phyloP scores from a whole-genome alignment of 192 early-diverging fungal genomes.

The Mortierella antarctica region DNA sequence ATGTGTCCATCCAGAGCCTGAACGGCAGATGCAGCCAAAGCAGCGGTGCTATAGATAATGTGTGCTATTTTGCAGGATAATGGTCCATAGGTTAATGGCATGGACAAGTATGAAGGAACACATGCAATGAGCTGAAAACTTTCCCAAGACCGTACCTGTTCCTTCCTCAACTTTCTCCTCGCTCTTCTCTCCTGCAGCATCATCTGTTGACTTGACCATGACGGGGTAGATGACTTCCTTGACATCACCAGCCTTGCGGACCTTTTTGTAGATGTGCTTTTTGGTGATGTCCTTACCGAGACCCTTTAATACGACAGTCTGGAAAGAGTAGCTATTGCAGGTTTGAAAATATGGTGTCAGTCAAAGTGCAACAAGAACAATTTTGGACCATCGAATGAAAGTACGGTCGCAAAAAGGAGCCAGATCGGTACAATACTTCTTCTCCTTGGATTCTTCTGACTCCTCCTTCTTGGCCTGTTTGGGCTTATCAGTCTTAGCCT shows the following conservation, averaged over 20 bases:
- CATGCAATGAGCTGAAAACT: not conserved
- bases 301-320: constrained; percentile 66
- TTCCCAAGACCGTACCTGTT: constrained; percentile 17
- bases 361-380: not conserved
- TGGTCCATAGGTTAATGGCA: not conserved
- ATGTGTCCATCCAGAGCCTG: constrained; percentile 75
- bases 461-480: constrained; percentile 34
- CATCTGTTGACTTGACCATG: constrained; percentile 38
- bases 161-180: constrained; percentile 52
- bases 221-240: constrained; percentile 74
- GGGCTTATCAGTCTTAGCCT: constrained; percentile 50
- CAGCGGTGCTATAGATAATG: constrained; percentile 55
- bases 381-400: not conserved
- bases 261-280: constrained; percentile 83
- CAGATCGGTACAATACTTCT: constrained; percentile 28
- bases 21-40: constrained; percentile 67
- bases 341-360: constrained; percentile 23
- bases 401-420: not conserved
- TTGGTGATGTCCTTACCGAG: constrained; percentile 69
- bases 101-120: not conserved
- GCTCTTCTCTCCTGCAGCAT: constrained; percentile 55
- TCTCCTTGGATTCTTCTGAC: constrained; percentile 48
- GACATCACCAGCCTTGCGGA: constrained; percentile 68
- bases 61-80: constrained; percentile 44
- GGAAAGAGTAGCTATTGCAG: constrained; percentile 51